Evolutionary conservation across 495 filamentous ascomycete species (phyloP), one percentile per base, ranked within the genome.

Genomic region (Venustampulla echinocandica): DNA sequence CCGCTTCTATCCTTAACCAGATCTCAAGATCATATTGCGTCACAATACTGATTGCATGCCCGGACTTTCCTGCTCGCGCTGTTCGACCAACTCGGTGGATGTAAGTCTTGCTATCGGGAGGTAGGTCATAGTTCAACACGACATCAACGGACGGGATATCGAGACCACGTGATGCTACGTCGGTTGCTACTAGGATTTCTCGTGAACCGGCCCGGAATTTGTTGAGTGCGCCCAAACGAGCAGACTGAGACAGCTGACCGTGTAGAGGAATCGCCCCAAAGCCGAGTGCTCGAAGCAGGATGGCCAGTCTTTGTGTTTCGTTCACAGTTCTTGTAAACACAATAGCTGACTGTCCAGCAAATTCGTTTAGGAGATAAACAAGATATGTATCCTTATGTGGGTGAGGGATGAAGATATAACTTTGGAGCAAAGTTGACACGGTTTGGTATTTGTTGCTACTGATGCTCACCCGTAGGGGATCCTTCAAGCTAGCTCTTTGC

Each of bases 51-150:
- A 95, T 74, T 1, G 89, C 87, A 24, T 83, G 71, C n/a, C 90
- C 90, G 19, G 77, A 80, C 57, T 87, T 86, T 11, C 90, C 90
- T 0, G 92, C 90, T 63, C 92, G 75, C 0, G 92, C 92, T 0
- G 92, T 98, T 49, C 92, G 82, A 5, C 92, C 92, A 2, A 96
- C 90, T 32, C 92, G 80, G 61, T 98, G 92, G 42, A 98, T 85
- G 56, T 96, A 98, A 0, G 87, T 95, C 63, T 95, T 92, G 57
- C 79, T 82, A 49, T 90, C 86, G 11, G 70, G 69, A 0, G 87
- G 85, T 6, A 95, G 66, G 58, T 96, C 90, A 49, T 79, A 85
- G 62, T 96, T 95, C 42, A 98, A 55, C 2, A 98, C 88, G 0
- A 88, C 64, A 50, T 95, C 90, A 2, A 98, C 92, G 36, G 78